These are phyloP conservation scores for Backusella tuberculispora DNA, from an alignment of 192 early-diverging fungal species.

Conservation along the genomic window DNA sequence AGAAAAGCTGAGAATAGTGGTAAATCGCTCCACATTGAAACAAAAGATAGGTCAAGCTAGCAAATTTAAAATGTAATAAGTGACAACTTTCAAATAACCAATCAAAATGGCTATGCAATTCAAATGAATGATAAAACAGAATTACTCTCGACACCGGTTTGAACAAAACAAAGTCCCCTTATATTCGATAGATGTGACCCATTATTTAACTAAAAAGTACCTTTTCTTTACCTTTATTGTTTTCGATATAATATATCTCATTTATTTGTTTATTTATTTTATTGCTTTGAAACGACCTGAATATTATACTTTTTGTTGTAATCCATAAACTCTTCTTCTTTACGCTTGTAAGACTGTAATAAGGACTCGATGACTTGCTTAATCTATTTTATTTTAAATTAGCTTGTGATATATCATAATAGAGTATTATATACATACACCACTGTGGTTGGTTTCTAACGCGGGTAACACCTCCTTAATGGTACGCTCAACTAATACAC, in stretches of 20 bases:
- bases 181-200: too few relatives aligned
- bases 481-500: constrained; percentile 92
- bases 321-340: constrained; percentile 86
- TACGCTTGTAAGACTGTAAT: constrained; percentile 79
- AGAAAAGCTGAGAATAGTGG: too few relatives aligned
- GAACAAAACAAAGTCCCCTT: too few relatives aligned
- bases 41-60: too few relatives aligned
- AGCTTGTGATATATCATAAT: neutral
- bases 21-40: too few relatives aligned
- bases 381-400: constrained; percentile 55
- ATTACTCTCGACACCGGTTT: too few relatives aligned
- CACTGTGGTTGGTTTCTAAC: constrained; percentile 83
- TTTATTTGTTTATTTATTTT: constrained; percentile 7
- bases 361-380: constrained; percentile 76
- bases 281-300: constrained; percentile 53
- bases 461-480: constrained; percentile 91
- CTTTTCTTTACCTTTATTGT: too few relatives aligned
- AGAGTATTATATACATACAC: constrained; percentile 51
- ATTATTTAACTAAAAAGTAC: too few relatives aligned
- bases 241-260: neutral
- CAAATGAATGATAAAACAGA: too few relatives aligned
- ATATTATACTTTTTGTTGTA: constrained; percentile 94
- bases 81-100: too few relatives aligned
- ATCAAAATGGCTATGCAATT: too few relatives aligned
- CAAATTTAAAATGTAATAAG: too few relatives aligned